Evolutionary conservation across 345 rosid genomes (phyloP).

Genomic region (Carallia pectinifolia): DNA sequence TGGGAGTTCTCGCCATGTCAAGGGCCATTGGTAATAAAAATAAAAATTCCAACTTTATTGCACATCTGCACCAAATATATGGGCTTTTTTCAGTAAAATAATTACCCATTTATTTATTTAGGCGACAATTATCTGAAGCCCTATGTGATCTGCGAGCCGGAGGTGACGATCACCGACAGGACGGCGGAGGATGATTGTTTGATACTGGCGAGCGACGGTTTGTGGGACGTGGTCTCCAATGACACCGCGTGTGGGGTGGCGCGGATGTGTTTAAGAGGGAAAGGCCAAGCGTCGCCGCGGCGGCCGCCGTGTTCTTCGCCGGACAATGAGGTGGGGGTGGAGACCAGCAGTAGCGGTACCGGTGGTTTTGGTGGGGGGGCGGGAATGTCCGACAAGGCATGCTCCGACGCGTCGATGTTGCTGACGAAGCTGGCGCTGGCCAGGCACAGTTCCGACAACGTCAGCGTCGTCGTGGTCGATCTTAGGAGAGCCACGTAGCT

Average conservation of each 20-base stretch:
- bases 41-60: no score
- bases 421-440: constrained; percentile 77
- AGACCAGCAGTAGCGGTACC: background rate
- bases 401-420: constrained; percentile 67
- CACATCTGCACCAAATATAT: background rate
- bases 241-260: constrained; percentile 36
- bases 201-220: constrained; percentile 47
- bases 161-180: constrained; percentile 33
- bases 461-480: constrained; percentile 83
- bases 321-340: constrained; percentile 8
- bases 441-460: constrained; percentile 73
- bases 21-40: constrained; percentile 35
- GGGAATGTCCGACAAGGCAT: constrained; percentile 48
- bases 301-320: background rate
- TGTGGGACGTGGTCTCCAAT: constrained; percentile 47
- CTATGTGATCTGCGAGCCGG: constrained; percentile 38
- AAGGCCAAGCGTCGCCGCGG: constrained; percentile 1
- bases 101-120: background rate
- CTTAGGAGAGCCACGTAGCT: constrained; percentile 47
- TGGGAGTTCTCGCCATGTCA: constrained; percentile 49
- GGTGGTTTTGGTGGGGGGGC: background rate
- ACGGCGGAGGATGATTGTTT: constrained; percentile 38
- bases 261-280: constrained; percentile 29
- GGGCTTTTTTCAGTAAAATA: background rate
- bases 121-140: constrained; percentile 48